These are phyloP conservation scores for Fraxinus greggii DNA, from an alignment of 305 asterid species.

Conservation along the genomic window DNA sequence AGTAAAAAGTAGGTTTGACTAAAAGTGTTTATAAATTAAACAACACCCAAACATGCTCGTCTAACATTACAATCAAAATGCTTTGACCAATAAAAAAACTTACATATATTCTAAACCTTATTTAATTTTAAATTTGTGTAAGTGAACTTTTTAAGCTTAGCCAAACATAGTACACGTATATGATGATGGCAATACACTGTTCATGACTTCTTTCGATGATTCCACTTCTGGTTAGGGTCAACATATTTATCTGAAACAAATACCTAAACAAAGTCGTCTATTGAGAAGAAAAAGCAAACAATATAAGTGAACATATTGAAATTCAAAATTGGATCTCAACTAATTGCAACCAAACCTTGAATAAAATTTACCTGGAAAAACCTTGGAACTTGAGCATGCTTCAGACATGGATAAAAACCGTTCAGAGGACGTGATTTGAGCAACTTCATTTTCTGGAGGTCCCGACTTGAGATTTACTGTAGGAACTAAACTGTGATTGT, in stretches of 20 bases:
- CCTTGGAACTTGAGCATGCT: slow-evolving; percentile 47
- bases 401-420: slow-evolving; percentile 34
- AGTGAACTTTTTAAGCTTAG: neutral
- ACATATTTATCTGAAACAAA: neutral
- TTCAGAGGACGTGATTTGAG: slow-evolving; percentile 27
- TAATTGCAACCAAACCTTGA: slow-evolving; percentile 1
- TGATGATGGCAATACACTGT: neutral
- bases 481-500: slow-evolving; percentile 75
- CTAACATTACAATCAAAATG: neutral
- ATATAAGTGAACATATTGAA: neutral
- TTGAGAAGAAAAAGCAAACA: neutral
- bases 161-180: neutral
- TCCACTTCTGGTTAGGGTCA: neutral
- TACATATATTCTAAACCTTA: neutral
- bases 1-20: neutral
- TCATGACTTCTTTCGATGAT: neutral
- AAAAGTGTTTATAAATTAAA: neutral
- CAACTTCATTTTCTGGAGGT: slow-evolving; percentile 30
- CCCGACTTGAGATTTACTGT: slow-evolving; percentile 29
- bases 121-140: neutral
- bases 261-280: neutral
- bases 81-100: neutral
- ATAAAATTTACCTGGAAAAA: slow-evolving; percentile 57
- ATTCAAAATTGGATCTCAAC: slow-evolving; percentile 1
- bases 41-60: neutral